These are phyloP conservation scores for Heterococcus sp. DNA, from an alignment of 108 stramenopile genomes.

Conservation along the genomic window DNA sequence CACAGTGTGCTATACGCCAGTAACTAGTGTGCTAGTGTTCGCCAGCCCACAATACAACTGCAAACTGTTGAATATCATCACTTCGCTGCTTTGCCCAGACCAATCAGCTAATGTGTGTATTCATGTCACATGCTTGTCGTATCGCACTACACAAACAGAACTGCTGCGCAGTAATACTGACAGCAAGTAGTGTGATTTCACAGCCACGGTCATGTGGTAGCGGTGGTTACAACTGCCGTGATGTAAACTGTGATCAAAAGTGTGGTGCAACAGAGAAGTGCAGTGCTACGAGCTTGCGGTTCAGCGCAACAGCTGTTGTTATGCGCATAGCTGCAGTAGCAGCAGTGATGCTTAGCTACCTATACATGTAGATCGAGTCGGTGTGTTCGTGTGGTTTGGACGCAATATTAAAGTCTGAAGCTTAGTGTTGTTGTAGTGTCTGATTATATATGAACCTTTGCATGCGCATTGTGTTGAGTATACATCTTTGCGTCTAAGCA, in stretches of 20 bases:
- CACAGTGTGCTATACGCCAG: not conserved
- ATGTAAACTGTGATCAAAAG: not conserved
- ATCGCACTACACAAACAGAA: not conserved
- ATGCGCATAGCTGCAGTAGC: too few species aligned
- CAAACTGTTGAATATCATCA: not conserved
- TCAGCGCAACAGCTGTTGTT: too few species aligned
- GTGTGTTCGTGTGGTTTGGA: too few species aligned
- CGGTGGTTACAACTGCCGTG: not conserved
- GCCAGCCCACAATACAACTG: not conserved
- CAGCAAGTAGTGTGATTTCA: not conserved
- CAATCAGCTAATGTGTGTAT: not conserved
- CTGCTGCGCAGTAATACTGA: not conserved
- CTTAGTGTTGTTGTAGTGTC: too few species aligned
- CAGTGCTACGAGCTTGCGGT: not conserved
- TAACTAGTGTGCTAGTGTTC: not conserved
- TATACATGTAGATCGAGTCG: too few species aligned
- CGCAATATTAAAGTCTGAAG: too few species aligned
- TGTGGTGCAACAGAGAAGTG: not conserved
- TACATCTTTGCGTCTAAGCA: too few species aligned
- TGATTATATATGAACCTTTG: too few species aligned
- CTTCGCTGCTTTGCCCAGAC: not conserved
- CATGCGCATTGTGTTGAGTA: too few species aligned
- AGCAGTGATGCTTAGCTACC: too few species aligned
- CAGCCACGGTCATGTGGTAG: not conserved
- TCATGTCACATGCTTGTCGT: not conserved